These are phyloP conservation scores for Thielaviopsis euricoi DNA, from an alignment of 2,329 filamentous ascomycete genomes.

Conservation along the genomic window DNA sequence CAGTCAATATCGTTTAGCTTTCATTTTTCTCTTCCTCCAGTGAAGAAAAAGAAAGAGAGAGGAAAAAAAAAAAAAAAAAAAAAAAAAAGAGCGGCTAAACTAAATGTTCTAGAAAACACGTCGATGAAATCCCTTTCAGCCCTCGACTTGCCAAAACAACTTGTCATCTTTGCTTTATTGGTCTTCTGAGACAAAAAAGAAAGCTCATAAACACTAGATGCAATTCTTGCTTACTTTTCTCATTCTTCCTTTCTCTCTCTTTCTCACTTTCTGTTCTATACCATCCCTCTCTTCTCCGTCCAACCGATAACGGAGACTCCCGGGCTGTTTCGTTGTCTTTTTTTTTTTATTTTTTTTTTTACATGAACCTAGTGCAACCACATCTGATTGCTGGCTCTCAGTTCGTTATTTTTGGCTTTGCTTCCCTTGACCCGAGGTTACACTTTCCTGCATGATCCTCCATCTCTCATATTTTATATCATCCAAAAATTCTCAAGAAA, in stretches of 20 bases:
- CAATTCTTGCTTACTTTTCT: neutral
- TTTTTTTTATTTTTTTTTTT: neutral
- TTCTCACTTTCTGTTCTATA: neutral
- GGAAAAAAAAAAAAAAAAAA: neutral
- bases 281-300: conserved; percentile 5
- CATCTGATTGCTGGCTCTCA: neutral
- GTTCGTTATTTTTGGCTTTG: neutral
- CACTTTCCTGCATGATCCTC: neutral
- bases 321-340: neutral
- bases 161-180: neutral
- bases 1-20: too few species aligned
- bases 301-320: conserved; percentile 5
- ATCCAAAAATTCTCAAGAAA: too few species aligned
- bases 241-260: neutral
- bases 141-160: neutral
- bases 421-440: conserved; percentile 1
- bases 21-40: neutral
- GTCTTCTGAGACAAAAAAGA: neutral
- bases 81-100: neutral
- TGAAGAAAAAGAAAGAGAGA: neutral
- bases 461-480: neutral
- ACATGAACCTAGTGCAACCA: too few species aligned
- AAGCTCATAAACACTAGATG: too few species aligned
- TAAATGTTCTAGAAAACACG: neutral
- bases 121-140: neutral